These are phyloP conservation scores for Populus pruinosa DNA, from an alignment of 345 rosid species.

Conservation along the genomic window DNA sequence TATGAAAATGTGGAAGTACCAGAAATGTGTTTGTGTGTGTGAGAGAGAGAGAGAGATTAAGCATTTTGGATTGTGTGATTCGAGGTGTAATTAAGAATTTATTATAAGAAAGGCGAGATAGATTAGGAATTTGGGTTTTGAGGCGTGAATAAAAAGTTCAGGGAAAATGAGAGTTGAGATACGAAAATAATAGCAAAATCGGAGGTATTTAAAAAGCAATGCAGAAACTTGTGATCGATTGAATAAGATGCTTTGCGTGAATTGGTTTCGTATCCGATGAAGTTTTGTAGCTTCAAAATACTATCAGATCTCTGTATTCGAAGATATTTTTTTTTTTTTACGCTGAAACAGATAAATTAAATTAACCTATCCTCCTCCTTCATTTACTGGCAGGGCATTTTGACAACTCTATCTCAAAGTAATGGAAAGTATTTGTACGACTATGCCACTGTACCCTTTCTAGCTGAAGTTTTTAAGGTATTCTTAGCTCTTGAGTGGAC, in stretches of 20 bases:
- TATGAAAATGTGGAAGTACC: not conserved
- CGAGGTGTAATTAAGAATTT: not conserved
- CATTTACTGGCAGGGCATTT: slow-evolving; percentile 56
- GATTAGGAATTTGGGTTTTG: not conserved
- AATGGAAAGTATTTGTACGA: slow-evolving; percentile 81
- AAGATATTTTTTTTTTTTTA: too few relatives aligned
- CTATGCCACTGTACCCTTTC: slow-evolving; percentile 93
- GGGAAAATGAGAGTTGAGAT: too few relatives aligned
- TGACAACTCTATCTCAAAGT: slow-evolving; percentile 88
- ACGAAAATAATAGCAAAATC: too few relatives aligned
- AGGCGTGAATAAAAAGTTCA: not conserved
- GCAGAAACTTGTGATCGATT: not conserved
- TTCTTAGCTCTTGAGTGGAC: not conserved
- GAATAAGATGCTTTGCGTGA: not conserved
- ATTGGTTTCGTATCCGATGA: not conserved
- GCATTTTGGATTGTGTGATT: not conserved
- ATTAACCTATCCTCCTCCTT: not conserved
- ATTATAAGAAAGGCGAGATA: not conserved
- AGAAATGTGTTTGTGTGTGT: not conserved
- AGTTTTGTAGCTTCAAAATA: too few relatives aligned
- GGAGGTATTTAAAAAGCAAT: not conserved
- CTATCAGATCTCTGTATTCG: not conserved
- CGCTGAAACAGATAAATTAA: not conserved
- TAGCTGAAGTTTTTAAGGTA: slow-evolving; percentile 92
- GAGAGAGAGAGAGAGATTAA: not conserved